These are phyloP conservation scores for Ceratobasidium papillatum DNA, from an alignment of 1,284 basidiomycete genomes.

Conservation along the genomic window DNA sequence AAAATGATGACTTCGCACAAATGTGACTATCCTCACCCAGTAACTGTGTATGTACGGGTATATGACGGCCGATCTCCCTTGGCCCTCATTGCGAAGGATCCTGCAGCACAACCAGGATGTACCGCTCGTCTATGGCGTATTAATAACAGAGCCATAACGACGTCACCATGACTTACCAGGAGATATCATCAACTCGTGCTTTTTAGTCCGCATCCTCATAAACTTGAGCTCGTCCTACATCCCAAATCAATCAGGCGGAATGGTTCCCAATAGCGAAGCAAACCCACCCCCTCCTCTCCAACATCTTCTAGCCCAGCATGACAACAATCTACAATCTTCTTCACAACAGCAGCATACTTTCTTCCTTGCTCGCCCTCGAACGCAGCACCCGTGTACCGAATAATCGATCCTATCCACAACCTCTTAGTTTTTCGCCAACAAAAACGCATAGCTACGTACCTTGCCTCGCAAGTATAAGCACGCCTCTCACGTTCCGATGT, in stretches of 20 bases:
- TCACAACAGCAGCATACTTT: conserved; percentile 81
- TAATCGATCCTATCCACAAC: conserved; percentile 67
- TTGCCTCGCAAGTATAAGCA: conserved; percentile 74
- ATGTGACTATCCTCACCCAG: background rate
- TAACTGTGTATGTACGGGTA: background rate
- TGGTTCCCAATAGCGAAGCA: conserved; percentile 20
- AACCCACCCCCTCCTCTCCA: conserved; percentile 65
- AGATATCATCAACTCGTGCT: conserved; percentile 93
- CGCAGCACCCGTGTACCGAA: conserved; percentile 82
- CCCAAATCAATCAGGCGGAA: background rate
- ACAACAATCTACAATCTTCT: conserved; percentile 79
- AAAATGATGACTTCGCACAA: background rate
- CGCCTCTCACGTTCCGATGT: conserved; percentile 86
- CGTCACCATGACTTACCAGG: conserved; percentile 71
- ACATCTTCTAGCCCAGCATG: conserved; percentile 77
- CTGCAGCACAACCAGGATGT: conserved; percentile 84
- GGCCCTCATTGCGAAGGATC: conserved; percentile 62
- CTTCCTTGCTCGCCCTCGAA: conserved; percentile 88
- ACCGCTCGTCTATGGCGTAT: conserved; percentile 71
- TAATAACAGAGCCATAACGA: background rate
- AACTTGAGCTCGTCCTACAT: conserved; percentile 85
- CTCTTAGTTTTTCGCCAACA: background rate
- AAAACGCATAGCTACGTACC: background rate
- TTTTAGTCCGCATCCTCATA: conserved; percentile 88
- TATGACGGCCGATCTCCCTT: background rate